Conservation (phyloP, 306 rosid species). For the Cicer pinnatifidum region DNA sequence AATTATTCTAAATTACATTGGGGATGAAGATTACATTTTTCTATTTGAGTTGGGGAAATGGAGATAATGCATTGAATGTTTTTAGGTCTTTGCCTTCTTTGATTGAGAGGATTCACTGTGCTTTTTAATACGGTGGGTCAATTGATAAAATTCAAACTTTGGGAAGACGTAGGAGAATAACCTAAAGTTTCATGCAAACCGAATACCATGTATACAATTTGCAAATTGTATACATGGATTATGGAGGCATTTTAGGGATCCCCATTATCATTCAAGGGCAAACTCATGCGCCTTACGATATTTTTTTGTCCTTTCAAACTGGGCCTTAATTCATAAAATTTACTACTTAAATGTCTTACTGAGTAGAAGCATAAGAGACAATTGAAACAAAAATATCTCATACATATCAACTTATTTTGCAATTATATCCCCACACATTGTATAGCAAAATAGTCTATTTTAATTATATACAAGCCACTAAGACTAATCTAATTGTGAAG, state of each 20-base stretch:
- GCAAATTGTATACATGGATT: neutral
- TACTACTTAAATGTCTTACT: neutral
- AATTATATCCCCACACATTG: neutral
- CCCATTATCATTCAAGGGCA: neutral
- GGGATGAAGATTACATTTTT: constrained; percentile 24
- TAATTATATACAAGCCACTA: no score
- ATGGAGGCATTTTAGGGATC: neutral
- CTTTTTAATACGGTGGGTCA: neutral
- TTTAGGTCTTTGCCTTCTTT: neutral
- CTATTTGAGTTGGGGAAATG: neutral
- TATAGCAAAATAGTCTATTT: no score
- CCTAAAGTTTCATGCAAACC: neutral
- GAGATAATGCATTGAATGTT: neutral
- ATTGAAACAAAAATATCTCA: neutral
- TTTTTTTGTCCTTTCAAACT: neutral
- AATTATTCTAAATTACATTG: constrained; percentile 1
- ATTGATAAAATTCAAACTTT: neutral
- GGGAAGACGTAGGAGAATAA: neutral
- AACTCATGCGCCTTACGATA: neutral
- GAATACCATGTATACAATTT: neutral
- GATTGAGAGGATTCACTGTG: neutral
- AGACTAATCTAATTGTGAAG: no score
- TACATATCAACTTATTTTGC: neutral
- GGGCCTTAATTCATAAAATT: neutral
- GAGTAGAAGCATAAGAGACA: neutral